phyloP scores from a whole-genome alignment of 2,329 filamentous ascomycete species.

The Aspergillus sergii region DNA sequence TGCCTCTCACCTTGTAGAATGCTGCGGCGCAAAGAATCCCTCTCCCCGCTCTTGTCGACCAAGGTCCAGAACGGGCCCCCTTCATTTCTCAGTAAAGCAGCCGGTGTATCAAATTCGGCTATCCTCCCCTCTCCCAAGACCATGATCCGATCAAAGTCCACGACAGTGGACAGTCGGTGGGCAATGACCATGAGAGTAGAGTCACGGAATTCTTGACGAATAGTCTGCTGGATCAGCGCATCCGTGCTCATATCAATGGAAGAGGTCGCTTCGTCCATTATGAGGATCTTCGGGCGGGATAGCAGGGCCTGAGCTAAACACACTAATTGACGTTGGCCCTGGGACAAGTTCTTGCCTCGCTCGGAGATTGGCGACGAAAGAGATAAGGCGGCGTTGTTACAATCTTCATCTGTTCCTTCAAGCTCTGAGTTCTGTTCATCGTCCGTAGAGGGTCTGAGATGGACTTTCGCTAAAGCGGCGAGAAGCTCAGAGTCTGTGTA shows the following conservation, averaged over 20 bases:
- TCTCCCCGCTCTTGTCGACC: slow-evolving; percentile 37
- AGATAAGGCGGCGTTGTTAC: neutral
- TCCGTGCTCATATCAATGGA: slow-evolving; percentile 78
- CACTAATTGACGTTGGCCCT: slow-evolving; percentile 75
- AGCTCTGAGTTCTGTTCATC: slow-evolving; percentile 37
- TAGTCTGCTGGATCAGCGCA: slow-evolving; percentile 70
- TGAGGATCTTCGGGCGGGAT: slow-evolving; percentile 71
- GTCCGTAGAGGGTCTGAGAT: slow-evolving; percentile 49
- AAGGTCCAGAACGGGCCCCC: slow-evolving; percentile 62
- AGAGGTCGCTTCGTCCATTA: slow-evolving; percentile 76
- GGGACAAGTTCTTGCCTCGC: slow-evolving; percentile 72
- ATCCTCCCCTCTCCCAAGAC: slow-evolving; percentile 69
- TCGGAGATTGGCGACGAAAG: slow-evolving; percentile 62
- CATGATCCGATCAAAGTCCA: slow-evolving; percentile 72
- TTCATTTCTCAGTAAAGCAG: slow-evolving; percentile 60
- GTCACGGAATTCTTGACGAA: slow-evolving; percentile 68
- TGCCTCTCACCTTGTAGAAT: neutral
- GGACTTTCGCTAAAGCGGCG: slow-evolving; percentile 69
- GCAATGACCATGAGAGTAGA: slow-evolving; percentile 73
- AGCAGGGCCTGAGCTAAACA: slow-evolving; percentile 75
- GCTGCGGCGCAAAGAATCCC: neutral
- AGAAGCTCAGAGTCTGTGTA: slow-evolving; percentile 69
- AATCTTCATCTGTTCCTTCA: slow-evolving; percentile 32
- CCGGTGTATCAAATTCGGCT: slow-evolving; percentile 68
- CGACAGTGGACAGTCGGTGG: slow-evolving; percentile 73